These are phyloP conservation scores for Lachancea mirantina DNA, from an alignment of 805 yeast genomes.

Conservation along the genomic window DNA sequence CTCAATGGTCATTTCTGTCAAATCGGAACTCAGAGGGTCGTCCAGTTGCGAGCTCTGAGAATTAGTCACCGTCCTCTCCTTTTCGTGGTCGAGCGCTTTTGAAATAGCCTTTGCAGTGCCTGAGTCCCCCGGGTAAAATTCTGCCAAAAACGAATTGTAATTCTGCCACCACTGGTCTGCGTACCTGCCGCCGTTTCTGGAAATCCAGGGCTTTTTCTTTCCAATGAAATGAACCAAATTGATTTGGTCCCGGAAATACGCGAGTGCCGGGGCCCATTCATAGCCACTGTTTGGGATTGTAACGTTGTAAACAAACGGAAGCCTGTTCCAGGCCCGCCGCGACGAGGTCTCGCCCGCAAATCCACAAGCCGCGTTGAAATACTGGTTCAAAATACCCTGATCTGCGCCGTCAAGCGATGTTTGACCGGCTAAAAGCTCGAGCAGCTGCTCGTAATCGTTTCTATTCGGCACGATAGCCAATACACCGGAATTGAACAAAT, in stretches of 20 bases:
- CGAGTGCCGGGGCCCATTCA: conserved; percentile 66
- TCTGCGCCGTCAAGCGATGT: conserved; percentile 80
- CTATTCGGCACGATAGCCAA: conserved; percentile 50
- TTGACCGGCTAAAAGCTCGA: conserved; percentile 20
- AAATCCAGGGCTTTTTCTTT: conserved; percentile 49
- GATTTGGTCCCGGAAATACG: conserved; percentile 40
- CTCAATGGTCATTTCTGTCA: too few relatives aligned
- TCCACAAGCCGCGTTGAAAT: conserved; percentile 38
- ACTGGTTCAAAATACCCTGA: conserved; percentile 81
- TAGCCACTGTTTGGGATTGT: conserved; percentile 61
- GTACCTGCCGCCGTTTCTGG: conserved; percentile 9
- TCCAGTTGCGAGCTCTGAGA: too few relatives aligned
- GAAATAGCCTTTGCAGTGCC: not conserved
- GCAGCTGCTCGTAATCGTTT: conserved; percentile 37
- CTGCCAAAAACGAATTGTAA: conserved; percentile 4
- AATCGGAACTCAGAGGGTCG: too few relatives aligned
- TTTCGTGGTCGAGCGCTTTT: conserved; percentile 1
- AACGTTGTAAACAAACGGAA: conserved; percentile 81
- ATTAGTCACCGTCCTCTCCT: too few relatives aligned
- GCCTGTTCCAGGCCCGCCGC: conserved; percentile 46
- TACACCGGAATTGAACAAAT: conserved; percentile 78
- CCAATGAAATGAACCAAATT: conserved; percentile 64
- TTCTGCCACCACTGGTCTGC: conserved; percentile 10
- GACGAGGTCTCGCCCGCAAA: conserved; percentile 3
- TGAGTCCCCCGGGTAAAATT: not conserved